A percentile compares a stretch with the other conserved stretches of the same genome.
Conservation (phyloP, 163 green algal genomes). For the Chlorella variabilis region DNA sequence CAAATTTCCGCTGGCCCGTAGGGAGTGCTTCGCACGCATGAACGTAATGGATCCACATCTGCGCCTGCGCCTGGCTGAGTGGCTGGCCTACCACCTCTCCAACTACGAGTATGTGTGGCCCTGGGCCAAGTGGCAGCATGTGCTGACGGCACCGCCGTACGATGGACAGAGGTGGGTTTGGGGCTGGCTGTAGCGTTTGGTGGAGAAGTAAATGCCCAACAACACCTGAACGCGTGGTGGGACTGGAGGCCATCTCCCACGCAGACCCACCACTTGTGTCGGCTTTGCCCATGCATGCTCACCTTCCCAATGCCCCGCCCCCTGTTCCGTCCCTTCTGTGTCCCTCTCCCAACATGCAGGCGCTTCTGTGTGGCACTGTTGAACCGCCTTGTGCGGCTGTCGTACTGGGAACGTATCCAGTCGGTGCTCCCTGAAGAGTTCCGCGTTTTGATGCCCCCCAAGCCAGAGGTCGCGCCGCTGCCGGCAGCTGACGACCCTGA, state of each 20-base stretch:
- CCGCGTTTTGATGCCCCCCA: constrained; percentile 67
- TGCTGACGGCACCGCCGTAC: constrained; percentile 71
- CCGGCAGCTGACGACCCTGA: constrained; percentile 17
- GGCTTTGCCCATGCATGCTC: no score
- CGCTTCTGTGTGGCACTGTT: constrained; percentile 80
- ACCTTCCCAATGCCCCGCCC: no score
- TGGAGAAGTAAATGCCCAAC: not conserved
- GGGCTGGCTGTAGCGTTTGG: not conserved
- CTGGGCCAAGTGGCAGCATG: constrained; percentile 85
- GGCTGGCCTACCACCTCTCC: constrained; percentile 92
- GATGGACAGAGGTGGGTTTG: constrained; percentile 68
- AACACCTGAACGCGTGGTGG: not conserved
- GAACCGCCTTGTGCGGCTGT: constrained; percentile 77
- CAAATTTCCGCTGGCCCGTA: no score
- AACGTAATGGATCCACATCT: constrained; percentile 82
- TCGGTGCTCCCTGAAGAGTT: constrained; percentile 70
- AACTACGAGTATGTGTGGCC: constrained; percentile 95
- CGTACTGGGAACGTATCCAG: constrained; percentile 72
- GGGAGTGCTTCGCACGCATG: constrained; percentile 72
- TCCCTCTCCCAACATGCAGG: constrained; percentile 21
- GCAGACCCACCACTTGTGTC: no score
- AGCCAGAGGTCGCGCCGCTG: constrained; percentile 51
- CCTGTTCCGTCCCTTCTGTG: no score
- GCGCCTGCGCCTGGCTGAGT: constrained; percentile 74
- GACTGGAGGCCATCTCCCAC: no score